phyloP scores from a whole-genome alignment of 352 stramenopile species.

The Peronosclerospora sorghi region DNA sequence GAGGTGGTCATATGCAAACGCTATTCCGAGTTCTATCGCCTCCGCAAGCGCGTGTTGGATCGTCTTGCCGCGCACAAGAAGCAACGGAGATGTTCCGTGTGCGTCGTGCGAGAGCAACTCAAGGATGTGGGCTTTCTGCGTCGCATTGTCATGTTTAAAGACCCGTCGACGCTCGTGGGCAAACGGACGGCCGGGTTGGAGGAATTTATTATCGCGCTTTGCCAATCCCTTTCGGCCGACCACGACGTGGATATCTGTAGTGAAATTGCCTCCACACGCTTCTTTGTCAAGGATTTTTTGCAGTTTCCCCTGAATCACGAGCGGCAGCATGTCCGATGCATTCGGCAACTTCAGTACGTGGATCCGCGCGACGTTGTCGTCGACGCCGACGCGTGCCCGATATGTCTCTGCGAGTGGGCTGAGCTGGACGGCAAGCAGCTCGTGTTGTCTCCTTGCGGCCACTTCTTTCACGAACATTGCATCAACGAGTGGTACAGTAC shows the following conservation, averaged over 20 bases:
- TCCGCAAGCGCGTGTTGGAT: constrained; percentile 62
- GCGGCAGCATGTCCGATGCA: constrained; percentile 65
- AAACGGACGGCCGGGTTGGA: constrained; percentile 58
- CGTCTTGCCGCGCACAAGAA: constrained; percentile 54
- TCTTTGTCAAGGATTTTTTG: constrained; percentile 73
- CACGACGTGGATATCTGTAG: constrained; percentile 44
- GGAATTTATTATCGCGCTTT: constrained; percentile 68
- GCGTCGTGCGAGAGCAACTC: constrained; percentile 42
- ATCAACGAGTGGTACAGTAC: constrained; percentile 86
- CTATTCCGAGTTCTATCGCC: constrained; percentile 78
- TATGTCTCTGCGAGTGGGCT: constrained; percentile 76
- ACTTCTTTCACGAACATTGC: constrained; percentile 84
- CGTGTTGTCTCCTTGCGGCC: constrained; percentile 65
- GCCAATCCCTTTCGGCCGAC: constrained; percentile 47
- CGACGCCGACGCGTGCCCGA: constrained; percentile 72
- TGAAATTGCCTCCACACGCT: constrained; percentile 57
- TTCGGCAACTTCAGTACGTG: constrained; percentile 78
- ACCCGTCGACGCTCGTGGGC: constrained; percentile 42
- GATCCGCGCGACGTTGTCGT: constrained; percentile 71
- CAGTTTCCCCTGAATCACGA: constrained; percentile 78
- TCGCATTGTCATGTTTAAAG: constrained; percentile 67
- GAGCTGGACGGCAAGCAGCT: constrained; percentile 77
- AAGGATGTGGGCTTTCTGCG: constrained; percentile 63
- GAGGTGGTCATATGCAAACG: constrained; percentile 83
- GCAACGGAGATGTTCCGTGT: constrained; percentile 33